Evolutionary conservation across 805 yeast genomes (phyloP), one percentile per base, ranked within the genome.

Genomic region (Cyberlindnera meyerae): DNA sequence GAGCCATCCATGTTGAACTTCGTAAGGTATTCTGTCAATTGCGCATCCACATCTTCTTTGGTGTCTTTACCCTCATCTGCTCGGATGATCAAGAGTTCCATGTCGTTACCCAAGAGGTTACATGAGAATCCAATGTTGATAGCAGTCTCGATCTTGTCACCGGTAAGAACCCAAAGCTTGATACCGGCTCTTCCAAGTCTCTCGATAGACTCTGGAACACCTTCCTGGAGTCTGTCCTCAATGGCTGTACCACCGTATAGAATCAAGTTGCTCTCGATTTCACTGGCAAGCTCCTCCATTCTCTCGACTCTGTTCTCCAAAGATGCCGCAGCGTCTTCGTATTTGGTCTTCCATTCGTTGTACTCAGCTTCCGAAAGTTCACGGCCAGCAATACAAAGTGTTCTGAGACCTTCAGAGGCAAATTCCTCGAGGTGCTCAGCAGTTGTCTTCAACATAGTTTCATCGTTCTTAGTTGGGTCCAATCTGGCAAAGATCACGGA

Each of bases 111-210:
- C 38, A 84, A 65, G 37, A 84, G 63, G 51, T 84, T 84, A 71
- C 94, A 84, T 2, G 89, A 81, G 54, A 84, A 84, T 4, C 93
- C 94, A 65, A 84, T 84, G 52, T 84, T 84, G 49, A 84, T 83
- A 11, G 93, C 94, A 22, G 94, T 84, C 60, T 84, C 94, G n/a
- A 84, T 85, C 58, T 82, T 83, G 58, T 84, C 94, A 62, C 94
- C 94, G 3, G 94, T 84, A 33, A 84, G 65, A 31, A 84, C 93
- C 94, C 94, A 84, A 36, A 84, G 63, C 57, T 84, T 84, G 38
- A 84, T 80, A 56, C 94, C 93, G 7, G 93, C 93, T 45, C 76
- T 67, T 12, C 75, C 82, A 38, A 84, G 63, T 6, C 77, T 55
- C 7, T 79, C 74, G 52, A 84, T 84, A 12, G 90, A 73, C 49